Base-by-base conservation (phyloP, 2,329 filamentous ascomycete genomes). In the Penicillium hesseltinei region DNA sequence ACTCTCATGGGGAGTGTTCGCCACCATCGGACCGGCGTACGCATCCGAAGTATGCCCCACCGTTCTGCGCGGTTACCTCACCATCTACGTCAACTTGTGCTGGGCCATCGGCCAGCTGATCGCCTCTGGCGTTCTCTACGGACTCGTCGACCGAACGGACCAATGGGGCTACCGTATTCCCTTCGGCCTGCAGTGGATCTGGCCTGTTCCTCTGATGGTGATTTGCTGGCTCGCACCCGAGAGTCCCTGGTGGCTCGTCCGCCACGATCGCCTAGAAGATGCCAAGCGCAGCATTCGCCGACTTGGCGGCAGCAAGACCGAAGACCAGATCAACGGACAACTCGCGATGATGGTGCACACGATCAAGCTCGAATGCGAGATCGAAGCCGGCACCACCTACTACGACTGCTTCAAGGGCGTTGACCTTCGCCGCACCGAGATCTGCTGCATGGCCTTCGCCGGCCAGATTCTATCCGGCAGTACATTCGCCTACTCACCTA, bases 401-500 rank as follows among this genome's bases (percentile, higher is more conserved):
- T 57, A 48, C 27, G 71, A 73, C 27, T 72, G 69, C 53, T 73
- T 73, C 62, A 63, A 62, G 40, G 69, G 69, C 0, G 65, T 70
- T 15, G 69, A 73, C 39, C 58, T 67, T 9, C 74, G 77, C 8
- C 72, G 77, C 2, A 78, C 76, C 0, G 77, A 78, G 51, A 77
- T 78, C 51, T 71, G 69, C 43, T 76, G 71, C 49, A 57, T 75
- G 43, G 64, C 67, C 10, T 78, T 74, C 55, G 62, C 67, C 5
- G 71, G 72, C 3, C 75, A 78, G 61, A 69, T 71, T n/a, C 55
- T 76, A 6, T 73, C 70, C 11, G 72, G 72, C 17, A 62, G 66
- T 4, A 61, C 67, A 5, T 70, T 78, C 50, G 71, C 69, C 21
- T 74, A 73, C 51, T 70, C 71, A 29, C 70, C 73, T 0, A 69